Base-by-base conservation (phyloP, 177 flowering plant genomes). In the Vitis hybrid region DNA sequence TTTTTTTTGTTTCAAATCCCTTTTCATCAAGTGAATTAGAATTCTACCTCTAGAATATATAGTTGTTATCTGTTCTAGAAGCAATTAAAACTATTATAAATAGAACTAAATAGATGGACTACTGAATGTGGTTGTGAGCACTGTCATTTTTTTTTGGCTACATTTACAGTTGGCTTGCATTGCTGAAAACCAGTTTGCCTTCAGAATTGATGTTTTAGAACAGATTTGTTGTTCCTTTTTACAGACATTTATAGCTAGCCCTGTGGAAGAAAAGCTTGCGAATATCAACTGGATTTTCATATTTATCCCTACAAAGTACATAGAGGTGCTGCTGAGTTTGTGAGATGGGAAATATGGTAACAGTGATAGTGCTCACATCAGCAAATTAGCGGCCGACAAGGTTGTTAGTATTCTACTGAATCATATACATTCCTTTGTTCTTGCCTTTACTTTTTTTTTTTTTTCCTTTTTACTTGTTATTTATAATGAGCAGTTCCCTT, bases 201-300 rank as follows among this genome's bases (percentile, higher is more conserved):
- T 66, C 53, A 31, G 61, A 51, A 47, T 31, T 61, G 54, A 28
- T 15, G 47, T 53, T 31, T 70, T 17, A 18, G 38, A 54, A 15
- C 50, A 11, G n/a, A 15, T 54, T 53, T 63, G 19, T 28, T 44
- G 8, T 28, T 75, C 56, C 5, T 71, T 69, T 47, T 56, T 66
- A 28, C 80, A 77, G 80, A 77, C 57, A 73, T 70, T 1, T 73
- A 77, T 53, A 77, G 76, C 80, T 73, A 77, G 79, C 66, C 58
- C 2, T 28, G 33, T 59, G 62, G 51, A 57, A 14, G 50, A 73
- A 6, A 19, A 8, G 51, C 24, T 19, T 62, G 65, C 33, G 31
- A 49, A 64, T 28, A n/a, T 56, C 50, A 47, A 55, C 24, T 60
- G 15, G 33, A 24, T 60, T 22, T 67, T 62, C 31, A 22, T 20